Conservation (phyloP, 2,329 filamentous ascomycete genomes). For the Colletotrichum gloeosporioides region DNA sequence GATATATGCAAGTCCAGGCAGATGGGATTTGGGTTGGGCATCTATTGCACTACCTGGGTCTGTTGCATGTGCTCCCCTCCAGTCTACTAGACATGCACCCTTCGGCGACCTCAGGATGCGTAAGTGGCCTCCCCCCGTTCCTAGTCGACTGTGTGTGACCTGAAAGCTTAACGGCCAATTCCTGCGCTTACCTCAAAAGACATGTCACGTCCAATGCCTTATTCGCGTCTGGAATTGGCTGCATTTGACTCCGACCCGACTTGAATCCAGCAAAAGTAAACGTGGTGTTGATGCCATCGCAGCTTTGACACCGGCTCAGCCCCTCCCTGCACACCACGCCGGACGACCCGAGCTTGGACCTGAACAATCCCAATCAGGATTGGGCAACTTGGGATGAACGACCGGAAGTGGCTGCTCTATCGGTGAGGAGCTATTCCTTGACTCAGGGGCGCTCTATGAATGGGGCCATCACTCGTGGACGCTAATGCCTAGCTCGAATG, state of each 20-base stretch:
- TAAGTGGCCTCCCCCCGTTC: not conserved
- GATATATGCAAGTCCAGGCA: conserved; percentile 7
- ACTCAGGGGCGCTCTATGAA: conserved; percentile 14
- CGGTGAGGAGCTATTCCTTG: conserved; percentile 6
- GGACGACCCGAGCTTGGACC: conserved; percentile 18
- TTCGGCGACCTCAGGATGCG: conserved; percentile 8
- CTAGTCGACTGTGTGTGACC: conserved; percentile 2
- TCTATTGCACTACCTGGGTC: not conserved
- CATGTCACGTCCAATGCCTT: not conserved
- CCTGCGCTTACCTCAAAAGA: not conserved
- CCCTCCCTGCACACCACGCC: not conserved
- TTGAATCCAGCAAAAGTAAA: not conserved
- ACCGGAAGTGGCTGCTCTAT: conserved; percentile 16
- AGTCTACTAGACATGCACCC: not conserved
- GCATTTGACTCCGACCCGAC: not conserved
- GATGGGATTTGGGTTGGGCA: not conserved
- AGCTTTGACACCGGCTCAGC: conserved; percentile 5
- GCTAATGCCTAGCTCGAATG: not conserved
- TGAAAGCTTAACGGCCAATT: conserved; percentile 7
- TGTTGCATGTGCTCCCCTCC: not conserved
- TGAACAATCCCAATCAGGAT: not conserved
- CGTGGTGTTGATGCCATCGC: not conserved
- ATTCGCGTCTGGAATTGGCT: not conserved
- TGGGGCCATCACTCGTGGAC: not conserved
- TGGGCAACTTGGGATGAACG: conserved; percentile 2